A percentile compares a stretch with the other conserved stretches of the same genome.
Conservation (phyloP, 2,329 filamentous ascomycete species). For the Trichoderma endophyticum region DNA sequence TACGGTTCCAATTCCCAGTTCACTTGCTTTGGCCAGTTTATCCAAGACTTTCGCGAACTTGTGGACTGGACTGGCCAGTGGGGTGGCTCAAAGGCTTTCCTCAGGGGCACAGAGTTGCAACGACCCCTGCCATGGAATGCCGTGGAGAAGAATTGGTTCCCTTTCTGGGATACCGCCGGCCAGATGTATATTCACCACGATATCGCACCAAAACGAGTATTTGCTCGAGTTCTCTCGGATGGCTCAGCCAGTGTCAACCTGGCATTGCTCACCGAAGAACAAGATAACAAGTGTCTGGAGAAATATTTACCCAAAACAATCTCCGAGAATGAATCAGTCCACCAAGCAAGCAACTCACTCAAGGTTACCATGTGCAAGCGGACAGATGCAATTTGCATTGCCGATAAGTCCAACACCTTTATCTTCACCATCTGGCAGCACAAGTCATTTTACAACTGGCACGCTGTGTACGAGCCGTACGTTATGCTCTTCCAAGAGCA, state of each 20-base stretch:
- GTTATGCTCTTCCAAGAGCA: constrained; percentile 48
- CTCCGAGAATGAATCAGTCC: constrained; percentile 44
- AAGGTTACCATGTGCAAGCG: constrained; percentile 52
- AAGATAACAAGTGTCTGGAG: constrained; percentile 46
- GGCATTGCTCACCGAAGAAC: constrained; percentile 32
- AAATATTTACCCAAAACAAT: constrained; percentile 43
- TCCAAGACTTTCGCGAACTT: constrained; percentile 51
- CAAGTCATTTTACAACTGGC: constrained; percentile 48
- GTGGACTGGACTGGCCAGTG: constrained; percentile 40
- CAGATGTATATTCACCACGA: constrained; percentile 53
- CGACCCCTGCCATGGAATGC: constrained; percentile 42
- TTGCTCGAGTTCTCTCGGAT: constrained; percentile 43
- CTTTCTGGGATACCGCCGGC: constrained; percentile 54
- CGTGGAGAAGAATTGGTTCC: constrained; percentile 62
- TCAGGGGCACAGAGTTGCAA: constrained; percentile 47
- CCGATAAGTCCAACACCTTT: constrained; percentile 49
- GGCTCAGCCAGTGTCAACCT: constrained; percentile 49
- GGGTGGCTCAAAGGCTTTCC: constrained; percentile 35
- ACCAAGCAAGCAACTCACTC: constrained; percentile 60
- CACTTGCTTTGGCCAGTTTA: constrained; percentile 57
- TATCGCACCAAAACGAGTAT: constrained; percentile 46
- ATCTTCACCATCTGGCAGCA: constrained; percentile 54
- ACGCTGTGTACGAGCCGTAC: constrained; percentile 55
- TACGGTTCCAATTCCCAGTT: constrained; percentile 55
- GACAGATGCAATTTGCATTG: constrained; percentile 42